Conservation (phyloP, 495 filamentous ascomycete species). For the Xylaria curta region DNA sequence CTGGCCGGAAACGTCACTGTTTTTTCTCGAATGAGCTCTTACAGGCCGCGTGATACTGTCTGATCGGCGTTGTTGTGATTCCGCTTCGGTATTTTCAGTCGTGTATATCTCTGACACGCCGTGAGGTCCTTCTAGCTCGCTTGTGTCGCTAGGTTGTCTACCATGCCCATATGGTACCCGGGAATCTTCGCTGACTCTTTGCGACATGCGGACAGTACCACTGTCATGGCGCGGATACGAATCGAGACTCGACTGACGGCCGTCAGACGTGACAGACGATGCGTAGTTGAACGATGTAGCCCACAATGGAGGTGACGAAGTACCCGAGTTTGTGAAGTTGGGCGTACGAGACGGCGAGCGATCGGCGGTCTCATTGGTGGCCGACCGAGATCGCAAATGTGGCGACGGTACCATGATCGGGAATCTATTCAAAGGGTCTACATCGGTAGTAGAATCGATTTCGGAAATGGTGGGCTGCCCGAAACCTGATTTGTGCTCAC, state of each 20-base stretch:
- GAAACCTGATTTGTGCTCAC: slow-evolving; percentile 32
- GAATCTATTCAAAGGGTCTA: slow-evolving; percentile 15
- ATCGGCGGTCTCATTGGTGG: slow-evolving; percentile 31
- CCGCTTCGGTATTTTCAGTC: slow-evolving; percentile 25
- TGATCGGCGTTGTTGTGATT: slow-evolving; percentile 28
- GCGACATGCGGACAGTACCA: slow-evolving; percentile 24
- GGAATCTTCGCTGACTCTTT: slow-evolving; percentile 43
- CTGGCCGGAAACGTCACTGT: slow-evolving; percentile 32
- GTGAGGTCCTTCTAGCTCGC: slow-evolving; percentile 42
- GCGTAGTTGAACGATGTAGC: slow-evolving; percentile 16
- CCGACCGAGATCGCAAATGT: slow-evolving; percentile 13
- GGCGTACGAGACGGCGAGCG: slow-evolving; percentile 35
- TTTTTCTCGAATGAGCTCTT: slow-evolving; percentile 21
- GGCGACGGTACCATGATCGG: slow-evolving; percentile 6
- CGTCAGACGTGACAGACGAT: slow-evolving; percentile 29
- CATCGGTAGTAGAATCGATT: slow-evolving; percentile 32
- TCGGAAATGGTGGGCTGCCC: slow-evolving; percentile 35
- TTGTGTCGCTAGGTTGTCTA: slow-evolving; percentile 47
- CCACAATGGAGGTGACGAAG: slow-evolving; percentile 32
- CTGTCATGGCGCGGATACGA: slow-evolving; percentile 42
- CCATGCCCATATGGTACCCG: slow-evolving; percentile 37
- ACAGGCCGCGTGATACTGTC: slow-evolving; percentile 24
- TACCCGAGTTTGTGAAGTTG: slow-evolving; percentile 31
- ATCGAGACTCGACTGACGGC: slow-evolving; percentile 43
- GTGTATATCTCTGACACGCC: slow-evolving; percentile 42